Evolutionary conservation across 2,329 filamentous ascomycete species (phyloP), one percentile per base, ranked within the genome.

Genomic region (Sclerotinia nivalis): DNA sequence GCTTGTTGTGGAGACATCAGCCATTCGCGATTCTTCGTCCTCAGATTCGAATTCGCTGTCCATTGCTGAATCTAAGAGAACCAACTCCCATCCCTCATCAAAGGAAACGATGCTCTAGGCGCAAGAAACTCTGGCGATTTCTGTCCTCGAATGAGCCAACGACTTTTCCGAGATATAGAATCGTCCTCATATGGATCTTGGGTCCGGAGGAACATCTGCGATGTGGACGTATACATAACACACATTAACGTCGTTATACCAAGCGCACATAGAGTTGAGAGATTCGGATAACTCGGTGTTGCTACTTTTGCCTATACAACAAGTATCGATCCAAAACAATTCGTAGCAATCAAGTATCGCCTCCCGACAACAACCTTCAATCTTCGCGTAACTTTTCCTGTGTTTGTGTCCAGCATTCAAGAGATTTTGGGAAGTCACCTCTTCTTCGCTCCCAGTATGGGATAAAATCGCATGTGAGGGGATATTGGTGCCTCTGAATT

Each of bases 241-340:
- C 18, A 43, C 28, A 6, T 28, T 25, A 20, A 72, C 61, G 1
- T 50, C 31, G 31, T 61, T 31, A 55, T 73, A 73, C 72, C 72
- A 73, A 20, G 56, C 22, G 25, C 60, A 73, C 66, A 73, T 73
- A 3, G 52, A 61, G 31, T 71, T 73, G 52, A 73, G 71, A 12
- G 66, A 49, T 58, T 71, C 69, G 20, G 65, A 66, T 7, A 73
- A 40, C 37, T 73, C 72, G 10, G 69, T 59, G 20, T 47, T 56
- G 59, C 66, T 71, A 15, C 52, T 65, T 60, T 73, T 73, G 49
- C 73, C 71, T 43, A 73, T 71, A 62, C 69, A 71, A 25, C 72
- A 71, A 40, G 71, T 71, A 62, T 73, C 71, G 49, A 72, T 71
- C 71, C 66, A 68, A 49, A 70, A 22, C 4, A 37, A 69, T 22